These are phyloP conservation scores for Alternaria triticimaculans DNA, from an alignment of 2,329 filamentous ascomycete genomes.

Conservation along the genomic window DNA sequence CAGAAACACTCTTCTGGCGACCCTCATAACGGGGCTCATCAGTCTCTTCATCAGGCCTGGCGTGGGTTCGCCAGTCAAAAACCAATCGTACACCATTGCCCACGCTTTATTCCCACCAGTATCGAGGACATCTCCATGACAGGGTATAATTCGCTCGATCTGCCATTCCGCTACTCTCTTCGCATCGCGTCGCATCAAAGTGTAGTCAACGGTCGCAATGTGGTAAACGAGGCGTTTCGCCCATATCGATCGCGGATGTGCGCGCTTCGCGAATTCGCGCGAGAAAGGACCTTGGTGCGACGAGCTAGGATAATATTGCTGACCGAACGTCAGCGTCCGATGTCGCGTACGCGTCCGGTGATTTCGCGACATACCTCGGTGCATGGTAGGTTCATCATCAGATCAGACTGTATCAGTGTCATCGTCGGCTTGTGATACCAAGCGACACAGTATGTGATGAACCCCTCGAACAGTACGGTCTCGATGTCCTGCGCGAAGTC, in stretches of 20 bases:
- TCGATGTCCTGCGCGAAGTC: slow-evolving; percentile 18
- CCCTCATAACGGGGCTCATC: slow-evolving; percentile 9
- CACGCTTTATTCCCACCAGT: slow-evolving; percentile 9
- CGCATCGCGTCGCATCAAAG: slow-evolving; percentile 19
- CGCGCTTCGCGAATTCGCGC: slow-evolving; percentile 17
- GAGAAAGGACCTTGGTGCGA: slow-evolving; percentile 9
- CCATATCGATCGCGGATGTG: slow-evolving; percentile 22
- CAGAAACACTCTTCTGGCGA: slow-evolving; percentile 17
- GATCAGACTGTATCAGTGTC: slow-evolving; percentile 20
- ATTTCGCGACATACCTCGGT: slow-evolving; percentile 13
- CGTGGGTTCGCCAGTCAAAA: slow-evolving; percentile 1
- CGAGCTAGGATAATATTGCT: slow-evolving; percentile 25
- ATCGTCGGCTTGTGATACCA: slow-evolving; percentile 21
- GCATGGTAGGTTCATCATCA: slow-evolving; percentile 24
- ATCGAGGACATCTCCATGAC: slow-evolving; percentile 21
- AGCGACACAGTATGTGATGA: slow-evolving; percentile 23
- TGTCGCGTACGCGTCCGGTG: fast-evolving
- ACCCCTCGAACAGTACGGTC: slow-evolving; percentile 22
- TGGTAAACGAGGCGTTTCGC: slow-evolving; percentile 19
- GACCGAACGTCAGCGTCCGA: not conserved
- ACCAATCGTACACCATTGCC: slow-evolving; percentile 19
- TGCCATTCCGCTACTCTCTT: slow-evolving; percentile 22
- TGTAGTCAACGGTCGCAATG: slow-evolving; percentile 17
- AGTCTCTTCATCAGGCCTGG: not conserved
- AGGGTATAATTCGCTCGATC: slow-evolving; percentile 19